Conservation (phyloP, 805 yeast genomes). For the Kodamaea hsintzibuensis region DNA sequence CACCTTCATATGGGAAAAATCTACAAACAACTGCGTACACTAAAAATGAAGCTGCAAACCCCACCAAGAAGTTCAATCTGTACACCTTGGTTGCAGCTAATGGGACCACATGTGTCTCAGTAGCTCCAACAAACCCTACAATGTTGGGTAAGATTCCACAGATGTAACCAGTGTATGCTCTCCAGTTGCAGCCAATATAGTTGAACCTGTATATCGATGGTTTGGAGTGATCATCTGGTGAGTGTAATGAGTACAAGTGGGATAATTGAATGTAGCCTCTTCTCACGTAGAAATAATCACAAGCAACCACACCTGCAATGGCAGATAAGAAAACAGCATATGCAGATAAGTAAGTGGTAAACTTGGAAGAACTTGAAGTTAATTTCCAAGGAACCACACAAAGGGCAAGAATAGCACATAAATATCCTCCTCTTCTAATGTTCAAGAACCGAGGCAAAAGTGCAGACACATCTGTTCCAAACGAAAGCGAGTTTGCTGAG, state of each 20-base stretch:
- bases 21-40: slow-evolving; percentile 55
- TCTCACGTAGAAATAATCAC: slow-evolving; percentile 70
- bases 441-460: slow-evolving; percentile 61
- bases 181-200: slow-evolving; percentile 72
- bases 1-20: slow-evolving; percentile 51
- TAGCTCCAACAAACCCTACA: slow-evolving; percentile 85
- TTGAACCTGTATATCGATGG: slow-evolving; percentile 58
- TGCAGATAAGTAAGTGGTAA: slow-evolving; percentile 78
- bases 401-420: slow-evolving; percentile 71
- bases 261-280: slow-evolving; percentile 66
- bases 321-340: slow-evolving; percentile 81
- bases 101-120: slow-evolving; percentile 69
- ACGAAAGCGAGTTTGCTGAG: slow-evolving; percentile 68
- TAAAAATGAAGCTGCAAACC: slow-evolving; percentile 59
- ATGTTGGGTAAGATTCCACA: slow-evolving; percentile 82
- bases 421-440: slow-evolving; percentile 78
- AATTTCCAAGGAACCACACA: slow-evolving; percentile 85
- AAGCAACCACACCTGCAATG: slow-evolving; percentile 73
- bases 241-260: slow-evolving; percentile 58
- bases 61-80: slow-evolving; percentile 73
- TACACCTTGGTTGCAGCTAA: slow-evolving; percentile 75
- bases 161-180: slow-evolving; percentile 79
- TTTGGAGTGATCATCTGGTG: slow-evolving; percentile 31
- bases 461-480: slow-evolving; percentile 74
- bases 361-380: slow-evolving; percentile 64